Evolutionary conservation across 2,329 filamentous ascomycete genomes (phyloP).

Genomic region (Parasarocladium wereldwijsianum): DNA sequence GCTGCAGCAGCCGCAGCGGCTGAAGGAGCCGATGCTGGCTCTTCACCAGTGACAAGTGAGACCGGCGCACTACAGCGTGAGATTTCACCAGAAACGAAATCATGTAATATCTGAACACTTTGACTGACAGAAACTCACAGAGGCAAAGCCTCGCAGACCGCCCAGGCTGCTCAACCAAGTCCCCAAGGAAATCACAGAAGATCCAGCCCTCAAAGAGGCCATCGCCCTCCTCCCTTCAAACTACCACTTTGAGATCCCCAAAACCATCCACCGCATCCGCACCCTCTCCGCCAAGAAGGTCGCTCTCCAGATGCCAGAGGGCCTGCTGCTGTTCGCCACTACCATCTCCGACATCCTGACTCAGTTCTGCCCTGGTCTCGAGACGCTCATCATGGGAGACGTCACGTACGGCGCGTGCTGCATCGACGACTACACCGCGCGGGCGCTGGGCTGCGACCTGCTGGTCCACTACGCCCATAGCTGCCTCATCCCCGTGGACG

Average conservation of each 20-base stretch:
- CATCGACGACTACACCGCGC: conserved; percentile 94
- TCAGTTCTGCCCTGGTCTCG: conserved; percentile 80
- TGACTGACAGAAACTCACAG: conserved; percentile 24
- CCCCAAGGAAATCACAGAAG: conserved; percentile 71
- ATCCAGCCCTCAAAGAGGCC: conserved; percentile 73
- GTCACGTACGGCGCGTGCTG: conserved; percentile 98
- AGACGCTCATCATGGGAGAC: conserved; percentile 97
- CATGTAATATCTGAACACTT: neutral
- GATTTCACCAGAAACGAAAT: conserved; percentile 8
- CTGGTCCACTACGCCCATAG: conserved; percentile 95
- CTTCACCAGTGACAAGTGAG: conserved; percentile 8
- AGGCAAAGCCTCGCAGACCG: conserved; percentile 54
- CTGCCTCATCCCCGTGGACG: conserved; percentile 88
- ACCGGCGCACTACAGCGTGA: conserved; percentile 35
- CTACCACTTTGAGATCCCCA: conserved; percentile 97
- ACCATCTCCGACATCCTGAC: conserved; percentile 94
- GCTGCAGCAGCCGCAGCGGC: conserved; percentile 40
- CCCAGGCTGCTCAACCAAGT: conserved; percentile 83
- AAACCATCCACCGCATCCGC: conserved; percentile 90
- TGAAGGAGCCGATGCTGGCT: conserved; percentile 16
- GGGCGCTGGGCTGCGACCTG: conserved; percentile 85
- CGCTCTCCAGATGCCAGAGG: conserved; percentile 94
- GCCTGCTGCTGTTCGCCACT: conserved; percentile 85
- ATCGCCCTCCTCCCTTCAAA: conserved; percentile 82
- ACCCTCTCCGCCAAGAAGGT: conserved; percentile 66